phyloP scores from a whole-genome alignment of 768 basidiomycete genomes.

The Sporobolomyces phaffii region DNA sequence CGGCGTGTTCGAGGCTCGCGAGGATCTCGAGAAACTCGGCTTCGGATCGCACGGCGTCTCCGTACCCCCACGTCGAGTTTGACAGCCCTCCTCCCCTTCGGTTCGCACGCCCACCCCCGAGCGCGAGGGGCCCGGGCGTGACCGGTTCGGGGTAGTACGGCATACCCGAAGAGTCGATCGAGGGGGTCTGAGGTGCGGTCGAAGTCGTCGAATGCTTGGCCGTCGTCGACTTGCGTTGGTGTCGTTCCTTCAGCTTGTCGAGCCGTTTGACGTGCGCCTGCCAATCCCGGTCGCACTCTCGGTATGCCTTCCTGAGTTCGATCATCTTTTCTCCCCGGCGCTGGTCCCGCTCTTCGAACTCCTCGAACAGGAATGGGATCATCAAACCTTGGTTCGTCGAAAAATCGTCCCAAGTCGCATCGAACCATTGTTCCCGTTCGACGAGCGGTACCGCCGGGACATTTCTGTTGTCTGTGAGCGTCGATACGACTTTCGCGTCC shows the following conservation, averaged over 20 bases:
- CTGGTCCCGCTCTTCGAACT: slow-evolving; percentile 23
- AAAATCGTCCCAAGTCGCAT: slow-evolving; percentile 9
- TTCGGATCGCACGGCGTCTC: slow-evolving; percentile 87
- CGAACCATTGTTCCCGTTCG: slow-evolving; percentile 1
- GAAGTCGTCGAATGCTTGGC: neutral
- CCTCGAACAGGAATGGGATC: slow-evolving; percentile 17
- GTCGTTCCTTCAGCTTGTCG: slow-evolving; percentile 56
- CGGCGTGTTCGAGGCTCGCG: slow-evolving; percentile 84
- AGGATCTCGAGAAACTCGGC: slow-evolving; percentile 97
- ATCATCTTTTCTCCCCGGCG: slow-evolving; percentile 52
- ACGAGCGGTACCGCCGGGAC: neutral
- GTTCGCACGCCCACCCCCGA: slow-evolving; percentile 41
- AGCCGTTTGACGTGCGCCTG: slow-evolving; percentile 62
- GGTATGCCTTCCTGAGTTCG: slow-evolving; percentile 61
- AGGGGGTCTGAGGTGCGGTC: slow-evolving; percentile 32
- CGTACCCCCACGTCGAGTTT: slow-evolving; percentile 43
- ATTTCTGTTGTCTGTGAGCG: neutral
- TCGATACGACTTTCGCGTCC: neutral
- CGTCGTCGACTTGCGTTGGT: slow-evolving; percentile 13
- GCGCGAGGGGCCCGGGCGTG: slow-evolving; percentile 29
- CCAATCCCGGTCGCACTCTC: slow-evolving; percentile 66
- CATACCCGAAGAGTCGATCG: slow-evolving; percentile 39
- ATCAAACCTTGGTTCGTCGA: slow-evolving; percentile 13
- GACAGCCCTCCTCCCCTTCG: slow-evolving; percentile 35
- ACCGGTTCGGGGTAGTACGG: slow-evolving; percentile 33